Conservation (phyloP, 2,329 filamentous ascomycete species). For the Furcasterigmium sp. region DNA sequence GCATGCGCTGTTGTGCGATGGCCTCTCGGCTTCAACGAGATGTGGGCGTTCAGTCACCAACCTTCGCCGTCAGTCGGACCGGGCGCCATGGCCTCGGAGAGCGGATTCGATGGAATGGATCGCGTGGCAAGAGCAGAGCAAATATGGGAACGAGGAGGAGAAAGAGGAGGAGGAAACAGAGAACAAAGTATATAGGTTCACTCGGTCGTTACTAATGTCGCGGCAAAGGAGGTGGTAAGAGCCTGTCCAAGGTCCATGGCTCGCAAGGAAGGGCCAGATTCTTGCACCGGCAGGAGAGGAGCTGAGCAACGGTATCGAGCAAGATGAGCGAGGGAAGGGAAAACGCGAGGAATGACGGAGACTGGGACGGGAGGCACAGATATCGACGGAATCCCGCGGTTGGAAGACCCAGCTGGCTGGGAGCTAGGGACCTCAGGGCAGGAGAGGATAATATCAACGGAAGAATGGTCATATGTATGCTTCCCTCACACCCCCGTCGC, state of each 20-base stretch:
- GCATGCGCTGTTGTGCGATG: background rate
- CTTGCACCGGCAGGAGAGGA: background rate
- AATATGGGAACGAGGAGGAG: background rate
- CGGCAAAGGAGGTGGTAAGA: background rate
- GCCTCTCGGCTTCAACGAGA: background rate
- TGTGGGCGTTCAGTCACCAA: background rate
- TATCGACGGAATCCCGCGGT: too few species aligned
- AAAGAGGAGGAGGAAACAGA: background rate
- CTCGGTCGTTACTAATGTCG: conserved; percentile 1
- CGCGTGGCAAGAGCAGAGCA: too few species aligned
- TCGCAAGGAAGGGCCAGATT: background rate
- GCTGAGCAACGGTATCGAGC: background rate
- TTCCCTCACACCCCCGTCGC: too few species aligned
- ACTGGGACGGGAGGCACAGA: background rate
- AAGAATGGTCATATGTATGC: too few species aligned
- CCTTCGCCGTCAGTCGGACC: conserved; percentile 3
- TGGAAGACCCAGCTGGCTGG: too few species aligned
- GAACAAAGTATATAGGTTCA: background rate
- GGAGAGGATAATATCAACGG: too few species aligned
- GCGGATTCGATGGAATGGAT: too few species aligned
- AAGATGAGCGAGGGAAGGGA: background rate
- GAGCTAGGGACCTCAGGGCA: too few species aligned
- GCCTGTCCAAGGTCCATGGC: conserved; percentile 3
- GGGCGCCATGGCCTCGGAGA: conserved; percentile 2
- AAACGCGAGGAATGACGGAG: background rate